These are phyloP conservation scores for Plasmodium reichenowi DNA, from an alignment of 169 alveolate genomes.

Conservation along the genomic window DNA sequence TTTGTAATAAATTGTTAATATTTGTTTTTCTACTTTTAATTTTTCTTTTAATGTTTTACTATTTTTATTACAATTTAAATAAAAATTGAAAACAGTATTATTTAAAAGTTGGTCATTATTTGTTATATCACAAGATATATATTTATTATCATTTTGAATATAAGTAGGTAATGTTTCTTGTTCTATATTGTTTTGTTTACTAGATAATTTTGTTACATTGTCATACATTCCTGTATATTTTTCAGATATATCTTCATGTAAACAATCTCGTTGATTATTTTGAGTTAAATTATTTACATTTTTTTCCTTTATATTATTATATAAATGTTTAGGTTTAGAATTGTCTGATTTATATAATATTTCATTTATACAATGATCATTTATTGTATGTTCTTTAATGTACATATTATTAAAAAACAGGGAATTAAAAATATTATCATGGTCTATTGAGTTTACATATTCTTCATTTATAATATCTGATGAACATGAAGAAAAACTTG, in stretches of 20 bases:
- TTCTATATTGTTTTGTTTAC: constrained; percentile 5
- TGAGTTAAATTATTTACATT: not conserved
- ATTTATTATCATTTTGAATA: not conserved
- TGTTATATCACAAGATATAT: too few species aligned
- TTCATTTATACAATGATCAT: not conserved
- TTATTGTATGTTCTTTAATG: not conserved
- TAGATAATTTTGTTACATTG: not conserved
- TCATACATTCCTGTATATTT: not conserved
- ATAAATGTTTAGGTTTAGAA: not conserved
- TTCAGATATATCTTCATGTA: too few species aligned
- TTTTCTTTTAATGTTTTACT: constrained; percentile 63
- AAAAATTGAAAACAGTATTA: constrained; percentile 39
- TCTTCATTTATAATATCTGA: constrained; percentile 48
- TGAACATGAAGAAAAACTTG: constrained; percentile 25
- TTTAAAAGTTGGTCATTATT: not conserved
- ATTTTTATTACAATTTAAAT: constrained; percentile 58
- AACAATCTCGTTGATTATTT: not conserved
- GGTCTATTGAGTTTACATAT: constrained; percentile 26
- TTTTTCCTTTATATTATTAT: not conserved
- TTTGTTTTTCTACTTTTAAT: constrained; percentile 47
- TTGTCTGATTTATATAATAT: not conserved
- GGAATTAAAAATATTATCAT: constrained; percentile 10
- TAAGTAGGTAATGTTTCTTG: not conserved
- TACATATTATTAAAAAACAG: not conserved
- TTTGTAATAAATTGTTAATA: constrained; percentile 58